Evolutionary conservation across 2,329 filamentous ascomycete genomes (phyloP), one percentile per base, ranked within the genome.

Genomic region (Ophiosphaerella narmari): DNA sequence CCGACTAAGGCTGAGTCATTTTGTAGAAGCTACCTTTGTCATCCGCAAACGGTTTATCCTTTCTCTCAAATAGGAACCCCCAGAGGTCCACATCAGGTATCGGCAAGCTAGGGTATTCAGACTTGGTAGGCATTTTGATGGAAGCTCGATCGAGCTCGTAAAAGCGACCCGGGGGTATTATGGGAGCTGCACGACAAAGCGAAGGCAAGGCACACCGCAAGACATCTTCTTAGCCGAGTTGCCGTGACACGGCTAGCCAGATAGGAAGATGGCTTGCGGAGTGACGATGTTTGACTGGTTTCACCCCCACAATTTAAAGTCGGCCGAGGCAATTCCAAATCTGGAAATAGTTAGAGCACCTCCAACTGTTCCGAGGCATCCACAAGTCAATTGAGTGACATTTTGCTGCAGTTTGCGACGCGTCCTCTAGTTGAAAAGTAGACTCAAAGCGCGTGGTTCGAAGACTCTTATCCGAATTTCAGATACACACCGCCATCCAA

Each of bases 21-120:
- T 34, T 36, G 9, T 39, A 31, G 5, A 29, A 35, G 14, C 13
- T 23, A 91, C 90, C 81, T 78, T 93, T 90, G 64, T 89, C 80
- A 59, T 91, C 87, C 1, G 87, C 79, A 63, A 84, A 95, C 2
- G 76, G 73, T 57, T 76, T 84, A 58, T 87, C 79, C 59, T 83
- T 85, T 49, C 82, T 78, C 61, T 91, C 86, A 65, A 96, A 91
- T 39, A 95, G 76, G 50, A 91, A 86, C 0, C 80, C 81, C 89
- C 90, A 96, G 41, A 96, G 69, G 71, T 95, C 91, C 47, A 86
- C 75, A 60, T 87, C 76, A 0, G 92, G 91, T 35, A 96, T 86
- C 16, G 86, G 78, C 33, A 94, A 65, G 7, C 79, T 72, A 1
- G 85, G 79, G 66, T 86, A 90, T 1, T 77, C 75, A 3, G 90